Base-by-base conservation (phyloP, 768 basidiomycete species). In the Pleurotus cornucopiae region DNA sequence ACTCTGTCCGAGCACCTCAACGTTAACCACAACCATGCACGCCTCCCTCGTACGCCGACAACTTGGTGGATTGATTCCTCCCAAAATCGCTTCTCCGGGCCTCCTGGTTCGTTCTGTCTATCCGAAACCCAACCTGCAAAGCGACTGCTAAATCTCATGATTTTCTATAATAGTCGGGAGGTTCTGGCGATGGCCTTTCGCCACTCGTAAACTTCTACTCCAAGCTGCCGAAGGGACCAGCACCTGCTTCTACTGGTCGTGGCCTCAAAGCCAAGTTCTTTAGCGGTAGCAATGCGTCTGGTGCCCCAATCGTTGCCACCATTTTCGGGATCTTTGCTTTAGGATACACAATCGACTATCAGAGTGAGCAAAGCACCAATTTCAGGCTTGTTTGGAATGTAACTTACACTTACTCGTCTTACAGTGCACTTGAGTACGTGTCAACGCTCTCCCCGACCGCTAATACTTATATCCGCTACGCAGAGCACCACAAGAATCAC, bases 171-270 rank as follows among this genome's bases (percentile, higher is more conserved):
- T 64, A 94, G 93, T 85, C 90, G 54, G 84, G 90, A 52, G 89
- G 87, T 55, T 83, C 89, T 54, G 91, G 92, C 44, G 84, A 83
- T 44, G 85, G 90, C 60, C 88, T 96, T 53, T 77, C 81, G 57
- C 85, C 86, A 30, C 88, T 98, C 67, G 93, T 97, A 61, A 85
- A 92, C 63, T 98, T 97, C 75, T 98, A 98, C 79, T 94, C 91
- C 58, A 95, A 93, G 73, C 83, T 98, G 49, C 96, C 94, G 61
- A 98, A 98, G 71, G 95, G 95, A 46, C 76, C 83, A 40, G 82
- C 85, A 37, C 77, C 90, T 14, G 67, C 78, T 39, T 74, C 84
- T 16, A 75, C 79, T 53, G 73, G 73, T 54, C 51, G 51, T 21
- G 91, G 93, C 18, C 76, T 96, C 65, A 89, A 90, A 71, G 89